Evolutionary conservation across 2,329 filamentous ascomycete genomes (phyloP).

Genomic region (Mycosphaerella arachidis): DNA sequence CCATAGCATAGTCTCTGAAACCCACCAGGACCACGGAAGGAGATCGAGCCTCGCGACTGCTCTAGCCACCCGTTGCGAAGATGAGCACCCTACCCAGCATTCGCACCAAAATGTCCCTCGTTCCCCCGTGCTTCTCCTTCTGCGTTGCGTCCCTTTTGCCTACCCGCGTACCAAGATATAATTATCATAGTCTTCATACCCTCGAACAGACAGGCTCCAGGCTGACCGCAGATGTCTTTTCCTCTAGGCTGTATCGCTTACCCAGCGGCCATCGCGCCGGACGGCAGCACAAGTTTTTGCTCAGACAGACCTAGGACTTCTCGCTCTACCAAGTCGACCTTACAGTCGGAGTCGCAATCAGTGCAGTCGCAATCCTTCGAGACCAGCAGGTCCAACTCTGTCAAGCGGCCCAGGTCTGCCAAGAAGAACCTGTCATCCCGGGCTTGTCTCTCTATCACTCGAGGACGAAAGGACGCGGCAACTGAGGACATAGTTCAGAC

Average conservation of each 20-base stretch:
- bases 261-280: constrained; percentile 17
- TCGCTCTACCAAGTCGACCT: constrained; percentile 11
- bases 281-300: constrained; percentile 10
- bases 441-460: constrained; percentile 17
- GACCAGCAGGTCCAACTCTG: constrained; percentile 6
- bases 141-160: constrained; percentile 2
- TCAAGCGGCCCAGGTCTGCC: constrained; percentile 13
- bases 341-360: constrained; percentile 10
- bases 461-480: constrained; percentile 2
- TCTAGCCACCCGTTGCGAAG: constrained; percentile 4
- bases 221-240: constrained; percentile 26
- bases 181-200: constrained; percentile 15
- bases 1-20: constrained; percentile 10
- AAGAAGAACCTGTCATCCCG: constrained; percentile 17
- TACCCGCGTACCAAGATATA: constrained; percentile 13
- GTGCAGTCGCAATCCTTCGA: constrained; percentile 15
- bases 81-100: not conserved
- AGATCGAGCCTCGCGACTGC: not conserved
- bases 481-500: not conserved
- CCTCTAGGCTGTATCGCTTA: constrained; percentile 22
- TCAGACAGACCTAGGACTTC: constrained; percentile 6
- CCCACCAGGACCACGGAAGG: constrained; percentile 7
- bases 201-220: constrained; percentile 17
- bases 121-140: constrained; percentile 1
- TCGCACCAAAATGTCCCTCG: not conserved